These are phyloP conservation scores for Arthrobotrys musiformis DNA, from an alignment of 2,329 filamentous ascomycete genomes.

Conservation along the genomic window DNA sequence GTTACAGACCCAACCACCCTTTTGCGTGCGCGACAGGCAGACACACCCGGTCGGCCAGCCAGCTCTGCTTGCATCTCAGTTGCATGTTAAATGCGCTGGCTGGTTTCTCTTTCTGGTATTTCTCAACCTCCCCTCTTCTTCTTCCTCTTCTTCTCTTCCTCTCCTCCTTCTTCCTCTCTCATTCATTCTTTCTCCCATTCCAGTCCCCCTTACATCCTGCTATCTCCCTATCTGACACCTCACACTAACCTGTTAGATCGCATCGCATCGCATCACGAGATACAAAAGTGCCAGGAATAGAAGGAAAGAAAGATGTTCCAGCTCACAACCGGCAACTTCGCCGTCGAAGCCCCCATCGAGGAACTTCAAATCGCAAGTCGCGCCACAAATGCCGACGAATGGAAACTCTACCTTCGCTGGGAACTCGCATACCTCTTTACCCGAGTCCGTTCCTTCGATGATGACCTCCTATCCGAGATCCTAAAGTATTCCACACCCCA, in stretches of 20 bases:
- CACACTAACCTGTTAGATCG: neutral
- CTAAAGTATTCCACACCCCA: constrained; percentile 50
- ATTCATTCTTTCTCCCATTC: neutral
- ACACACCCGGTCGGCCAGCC: no score
- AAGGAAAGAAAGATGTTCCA: constrained; percentile 27
- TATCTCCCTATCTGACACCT: neutral
- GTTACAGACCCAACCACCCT: neutral
- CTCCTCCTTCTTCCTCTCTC: neutral
- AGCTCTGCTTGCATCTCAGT: constrained; percentile 2
- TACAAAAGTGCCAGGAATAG: no score
- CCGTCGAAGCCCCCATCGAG: constrained; percentile 52
- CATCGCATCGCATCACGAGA: no score
- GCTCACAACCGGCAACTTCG: constrained; percentile 48
- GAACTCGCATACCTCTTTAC: constrained; percentile 52
- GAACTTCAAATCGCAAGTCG: constrained; percentile 52
- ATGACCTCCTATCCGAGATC: constrained; percentile 47
- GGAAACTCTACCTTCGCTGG: constrained; percentile 54
- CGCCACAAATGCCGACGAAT: constrained; percentile 51
- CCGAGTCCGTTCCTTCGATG: constrained; percentile 47
- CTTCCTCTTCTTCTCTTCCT: neutral
- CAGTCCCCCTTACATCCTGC: neutral
- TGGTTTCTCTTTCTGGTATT: constrained; percentile 12
- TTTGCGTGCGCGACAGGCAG: neutral
- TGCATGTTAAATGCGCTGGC: constrained; percentile 48
- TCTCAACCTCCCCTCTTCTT: neutral